phyloP scores from a whole-genome alignment of 1,284 basidiomycete species.

The Athelia sp. region DNA sequence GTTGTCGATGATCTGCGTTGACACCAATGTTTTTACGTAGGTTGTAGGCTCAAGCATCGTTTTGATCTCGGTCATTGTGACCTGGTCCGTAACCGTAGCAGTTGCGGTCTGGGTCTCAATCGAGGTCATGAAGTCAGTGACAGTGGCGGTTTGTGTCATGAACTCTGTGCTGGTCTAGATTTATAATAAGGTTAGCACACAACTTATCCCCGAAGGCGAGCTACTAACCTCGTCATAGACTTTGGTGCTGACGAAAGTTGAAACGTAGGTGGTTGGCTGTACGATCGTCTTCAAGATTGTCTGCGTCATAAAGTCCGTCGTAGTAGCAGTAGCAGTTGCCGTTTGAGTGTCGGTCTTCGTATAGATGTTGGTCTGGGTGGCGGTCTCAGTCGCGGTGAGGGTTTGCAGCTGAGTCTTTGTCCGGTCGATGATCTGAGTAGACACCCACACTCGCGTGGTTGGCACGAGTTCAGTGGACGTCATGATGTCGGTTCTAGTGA shows the following conservation, averaged over 20 bases:
- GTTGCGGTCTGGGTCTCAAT: conserved; percentile 25
- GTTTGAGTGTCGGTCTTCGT: conserved; percentile 48
- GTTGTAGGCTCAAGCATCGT: conserved; percentile 43
- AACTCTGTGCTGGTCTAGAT: conserved; percentile 48
- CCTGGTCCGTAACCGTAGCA: conserved; percentile 37
- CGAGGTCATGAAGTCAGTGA: conserved; percentile 37
- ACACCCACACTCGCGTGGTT: conserved; percentile 60
- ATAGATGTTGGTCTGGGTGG: conserved; percentile 48
- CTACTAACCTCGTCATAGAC: conserved; percentile 53
- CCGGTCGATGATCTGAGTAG: conserved; percentile 57
- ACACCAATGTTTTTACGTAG: conserved; percentile 34
- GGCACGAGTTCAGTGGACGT: conserved; percentile 53
- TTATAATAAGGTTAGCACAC: conserved; percentile 1
- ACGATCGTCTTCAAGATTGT: conserved; percentile 39
- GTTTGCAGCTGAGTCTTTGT: conserved; percentile 53
- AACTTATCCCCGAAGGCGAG: background rate
- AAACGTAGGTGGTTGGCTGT: conserved; percentile 52
- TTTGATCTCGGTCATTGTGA: conserved; percentile 39
- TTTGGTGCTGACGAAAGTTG: conserved; percentile 47
- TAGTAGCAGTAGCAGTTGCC: conserved; percentile 27
- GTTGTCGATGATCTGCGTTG: conserved; percentile 38
- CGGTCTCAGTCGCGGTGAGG: conserved; percentile 54
- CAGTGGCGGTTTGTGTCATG: conserved; percentile 42
- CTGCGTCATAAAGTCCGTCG: conserved; percentile 32
- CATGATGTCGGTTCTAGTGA: conserved; percentile 40